A percentile compares a stretch with the other conserved stretches of the same genome.
phyloP scores from a whole-genome alignment of 2,329 filamentous ascomycete genomes.

The Magnaporthales sp. region DNA sequence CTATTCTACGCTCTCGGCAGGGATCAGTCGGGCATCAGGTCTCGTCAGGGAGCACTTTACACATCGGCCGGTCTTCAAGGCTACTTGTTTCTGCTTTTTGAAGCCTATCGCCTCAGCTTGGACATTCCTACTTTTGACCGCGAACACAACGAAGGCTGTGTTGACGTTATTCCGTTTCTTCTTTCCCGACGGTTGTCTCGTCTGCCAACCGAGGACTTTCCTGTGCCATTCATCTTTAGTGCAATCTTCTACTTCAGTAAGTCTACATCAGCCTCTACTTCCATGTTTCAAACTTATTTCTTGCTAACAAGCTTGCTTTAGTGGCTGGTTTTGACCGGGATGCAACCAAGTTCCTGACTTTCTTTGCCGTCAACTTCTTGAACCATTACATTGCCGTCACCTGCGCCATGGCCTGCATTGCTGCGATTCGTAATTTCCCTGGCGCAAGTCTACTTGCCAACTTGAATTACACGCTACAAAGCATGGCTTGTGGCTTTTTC shows the following conservation, averaged over 20 bases:
- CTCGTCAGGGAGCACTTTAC: constrained; percentile 64
- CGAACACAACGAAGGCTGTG: constrained; percentile 64
- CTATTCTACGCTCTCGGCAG: constrained; percentile 59
- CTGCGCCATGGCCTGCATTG: constrained; percentile 60
- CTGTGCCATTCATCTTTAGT: constrained; percentile 62
- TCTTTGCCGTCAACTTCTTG: constrained; percentile 59
- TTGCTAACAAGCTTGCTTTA: not conserved
- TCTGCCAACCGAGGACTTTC: constrained; percentile 62
- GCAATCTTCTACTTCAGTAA: constrained; percentile 62
- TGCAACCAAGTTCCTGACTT: constrained; percentile 58
- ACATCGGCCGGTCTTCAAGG: constrained; percentile 64
- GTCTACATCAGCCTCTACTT: not conserved
- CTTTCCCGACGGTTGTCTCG: constrained; percentile 61
- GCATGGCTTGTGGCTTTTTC: constrained; percentile 68
- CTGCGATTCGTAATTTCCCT: constrained; percentile 57
- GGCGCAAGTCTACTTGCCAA: constrained; percentile 66
- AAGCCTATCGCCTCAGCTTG: constrained; percentile 65
- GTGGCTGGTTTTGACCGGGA: constrained; percentile 62
- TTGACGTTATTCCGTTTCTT: constrained; percentile 60
- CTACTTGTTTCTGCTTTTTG: constrained; percentile 68
- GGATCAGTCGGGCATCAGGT: constrained; percentile 63
- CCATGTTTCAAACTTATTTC: not conserved
- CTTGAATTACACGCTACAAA: constrained; percentile 63
- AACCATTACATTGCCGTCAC: constrained; percentile 68
- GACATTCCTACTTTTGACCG: constrained; percentile 72